A percentile compares a stretch with the other conserved stretches of the same genome.
These are phyloP conservation scores for Suhomyces kunorum DNA, from an alignment of 1,139 yeast genomes.

Conservation along the genomic window DNA sequence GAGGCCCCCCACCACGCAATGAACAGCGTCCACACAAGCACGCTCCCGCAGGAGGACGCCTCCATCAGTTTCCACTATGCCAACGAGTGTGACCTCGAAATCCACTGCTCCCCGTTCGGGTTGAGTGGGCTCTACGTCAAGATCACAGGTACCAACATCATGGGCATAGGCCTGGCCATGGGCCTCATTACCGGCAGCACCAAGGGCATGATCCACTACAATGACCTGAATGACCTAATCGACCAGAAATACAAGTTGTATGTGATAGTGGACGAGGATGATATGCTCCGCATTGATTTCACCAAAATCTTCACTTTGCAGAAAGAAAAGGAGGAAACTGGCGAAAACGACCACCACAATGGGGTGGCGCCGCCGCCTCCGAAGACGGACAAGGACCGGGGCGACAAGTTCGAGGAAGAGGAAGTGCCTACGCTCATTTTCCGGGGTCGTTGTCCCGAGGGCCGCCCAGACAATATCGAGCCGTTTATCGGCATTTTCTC, in stretches of 20 bases:
- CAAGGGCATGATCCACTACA: constrained; percentile 52
- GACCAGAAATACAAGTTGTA: constrained; percentile 53
- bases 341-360: constrained; percentile 11
- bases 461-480: constrained; percentile 53
- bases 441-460: constrained; percentile 55
- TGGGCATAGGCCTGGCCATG: constrained; percentile 62
- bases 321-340: constrained; percentile 15
- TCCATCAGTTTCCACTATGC: constrained; percentile 47
- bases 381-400: constrained; percentile 9
- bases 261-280: constrained; percentile 53
- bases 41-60: constrained; percentile 10
- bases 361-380: too few species aligned
- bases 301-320: constrained; percentile 43
- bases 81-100: constrained; percentile 55
- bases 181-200: constrained; percentile 57
- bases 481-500: constrained; percentile 60
- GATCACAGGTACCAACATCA: constrained; percentile 51
- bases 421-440: constrained; percentile 51
- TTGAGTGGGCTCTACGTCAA: constrained; percentile 54
- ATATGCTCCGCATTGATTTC: constrained; percentile 53
- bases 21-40: not conserved
- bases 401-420: constrained; percentile 27
- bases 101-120: constrained; percentile 63
- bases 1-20: not conserved
- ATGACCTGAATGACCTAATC: constrained; percentile 48